Conservation (phyloP, 768 basidiomycete species). For the Mycena indigotica region DNA sequence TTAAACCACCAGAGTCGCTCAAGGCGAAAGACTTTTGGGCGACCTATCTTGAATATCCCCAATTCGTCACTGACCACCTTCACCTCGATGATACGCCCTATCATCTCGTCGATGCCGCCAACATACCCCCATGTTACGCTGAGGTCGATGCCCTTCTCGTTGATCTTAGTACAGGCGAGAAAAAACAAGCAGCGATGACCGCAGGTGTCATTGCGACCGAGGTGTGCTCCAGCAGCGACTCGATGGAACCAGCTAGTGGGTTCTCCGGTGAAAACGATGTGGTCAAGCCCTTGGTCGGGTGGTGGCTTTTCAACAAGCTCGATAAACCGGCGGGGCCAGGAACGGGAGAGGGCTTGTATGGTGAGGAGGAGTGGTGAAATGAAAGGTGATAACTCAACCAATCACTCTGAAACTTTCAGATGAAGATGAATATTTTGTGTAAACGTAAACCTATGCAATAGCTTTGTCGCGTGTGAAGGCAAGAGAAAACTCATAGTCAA, state of each 20-base stretch:
- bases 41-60: neutral
- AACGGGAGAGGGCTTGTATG: too few species aligned
- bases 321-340: too few species aligned
- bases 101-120: neutral
- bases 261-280: neutral
- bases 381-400: too few species aligned
- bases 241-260: too few species aligned
- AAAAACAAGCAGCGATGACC: neutral
- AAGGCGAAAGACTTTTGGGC: neutral
- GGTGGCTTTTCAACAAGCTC: conserved; percentile 8
- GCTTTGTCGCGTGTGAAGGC: too few species aligned
- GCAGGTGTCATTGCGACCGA: conserved; percentile 7
- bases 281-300: conserved; percentile 1
- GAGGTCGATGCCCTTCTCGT: conserved; percentile 5
- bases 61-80: neutral
- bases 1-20: neutral
- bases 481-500: too few species aligned
- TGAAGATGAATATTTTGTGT: too few species aligned
- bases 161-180: neutral
- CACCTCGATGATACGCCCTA: neutral
- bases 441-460: too few species aligned
- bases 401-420: too few species aligned
- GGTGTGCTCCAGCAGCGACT: neutral
- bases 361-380: too few species aligned
- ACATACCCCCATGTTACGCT: conserved; percentile 3